Evolutionary conservation across 352 stramenopile species (phyloP).

Genomic region (Phytopythium vexans): DNA sequence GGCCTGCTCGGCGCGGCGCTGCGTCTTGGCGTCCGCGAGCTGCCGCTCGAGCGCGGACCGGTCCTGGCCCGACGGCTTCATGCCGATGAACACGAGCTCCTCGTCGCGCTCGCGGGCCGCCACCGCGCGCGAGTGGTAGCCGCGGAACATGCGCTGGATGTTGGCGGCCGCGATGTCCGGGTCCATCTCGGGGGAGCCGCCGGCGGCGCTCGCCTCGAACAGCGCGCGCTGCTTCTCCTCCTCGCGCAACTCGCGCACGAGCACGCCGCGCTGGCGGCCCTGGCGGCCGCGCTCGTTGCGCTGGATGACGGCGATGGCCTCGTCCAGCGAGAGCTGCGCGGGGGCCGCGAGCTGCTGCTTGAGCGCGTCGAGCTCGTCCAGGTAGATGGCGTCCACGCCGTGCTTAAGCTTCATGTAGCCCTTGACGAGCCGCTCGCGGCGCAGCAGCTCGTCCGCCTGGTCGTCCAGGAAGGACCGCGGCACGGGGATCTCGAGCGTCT

Average conservation of each 20-base stretch:
- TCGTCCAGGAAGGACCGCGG: conserved; percentile 90
- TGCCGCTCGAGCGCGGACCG: conserved; percentile 68
- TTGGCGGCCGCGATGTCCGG: conserved; percentile 89
- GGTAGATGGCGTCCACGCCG: conserved; percentile 58
- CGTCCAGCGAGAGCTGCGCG: conserved; percentile 40
- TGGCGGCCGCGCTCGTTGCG: conserved; percentile 89
- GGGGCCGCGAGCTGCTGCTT: conserved; percentile 24
- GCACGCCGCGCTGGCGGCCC: conserved; percentile 76
- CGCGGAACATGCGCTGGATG: conserved; percentile 89
- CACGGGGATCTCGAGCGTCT: conserved; percentile 89
- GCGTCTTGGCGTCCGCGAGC: conserved; percentile 69
- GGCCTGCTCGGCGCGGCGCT: conserved; percentile 87
- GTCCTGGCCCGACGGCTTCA: conserved; percentile 73
- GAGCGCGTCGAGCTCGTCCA: conserved; percentile 36
- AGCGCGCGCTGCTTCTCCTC: conserved; percentile 81
- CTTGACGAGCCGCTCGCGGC: conserved; percentile 82
- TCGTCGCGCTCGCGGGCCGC: conserved; percentile 71
- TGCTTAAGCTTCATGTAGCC: conserved; percentile 91
- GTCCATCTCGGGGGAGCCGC: conserved; percentile 71
- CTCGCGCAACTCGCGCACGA: conserved; percentile 82
- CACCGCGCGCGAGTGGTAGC: conserved; percentile 64
- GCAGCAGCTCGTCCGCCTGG: conserved; percentile 45
- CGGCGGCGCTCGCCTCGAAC: conserved; percentile 37
- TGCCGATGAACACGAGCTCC: conserved; percentile 92
- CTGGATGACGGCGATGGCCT: conserved; percentile 89